Evolutionary conservation across 257 asterid genomes (phyloP).

Genomic region (Solanum chilense): DNA sequence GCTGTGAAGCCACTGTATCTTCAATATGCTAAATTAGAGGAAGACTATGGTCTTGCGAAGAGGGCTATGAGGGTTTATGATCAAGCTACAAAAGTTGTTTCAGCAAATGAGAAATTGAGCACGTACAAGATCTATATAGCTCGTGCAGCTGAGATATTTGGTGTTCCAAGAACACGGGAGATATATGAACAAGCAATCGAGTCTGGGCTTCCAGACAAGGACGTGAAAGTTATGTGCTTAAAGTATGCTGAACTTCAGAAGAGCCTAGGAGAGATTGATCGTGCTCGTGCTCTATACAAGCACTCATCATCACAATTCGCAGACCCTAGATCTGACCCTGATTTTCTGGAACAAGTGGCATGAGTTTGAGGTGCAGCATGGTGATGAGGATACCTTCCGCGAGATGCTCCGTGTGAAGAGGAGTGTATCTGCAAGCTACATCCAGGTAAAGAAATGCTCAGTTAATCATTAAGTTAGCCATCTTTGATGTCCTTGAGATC

Average conservation of each 20-base stretch:
- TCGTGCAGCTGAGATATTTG: slow-evolving; percentile 84
- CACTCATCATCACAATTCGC: slow-evolving; percentile 82
- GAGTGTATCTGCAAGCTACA: slow-evolving; percentile 70
- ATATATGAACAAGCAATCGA: slow-evolving; percentile 88
- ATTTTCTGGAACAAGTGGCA: slow-evolving; percentile 92
- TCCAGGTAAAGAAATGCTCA: slow-evolving; percentile 34
- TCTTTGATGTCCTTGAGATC: not conserved
- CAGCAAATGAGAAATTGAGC: slow-evolving; percentile 69
- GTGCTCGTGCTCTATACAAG: slow-evolving; percentile 69
- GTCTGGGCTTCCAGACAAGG: slow-evolving; percentile 88
- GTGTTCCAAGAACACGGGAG: slow-evolving; percentile 80
- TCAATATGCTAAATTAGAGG: slow-evolving; percentile 90
- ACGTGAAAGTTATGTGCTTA: slow-evolving; percentile 66
- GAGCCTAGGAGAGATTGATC: slow-evolving; percentile 87
- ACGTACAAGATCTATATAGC: slow-evolving; percentile 91
- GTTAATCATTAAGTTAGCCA: not conserved
- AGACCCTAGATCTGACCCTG: slow-evolving; percentile 77
- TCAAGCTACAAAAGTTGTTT: slow-evolving; percentile 85
- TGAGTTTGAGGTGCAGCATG: slow-evolving; percentile 86
- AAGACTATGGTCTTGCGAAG: slow-evolving; percentile 85
- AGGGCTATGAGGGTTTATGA: slow-evolving; percentile 82
- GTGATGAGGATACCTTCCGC: slow-evolving; percentile 79
- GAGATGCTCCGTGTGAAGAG: slow-evolving; percentile 79
- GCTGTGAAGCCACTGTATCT: slow-evolving; percentile 74
- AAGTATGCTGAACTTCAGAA: slow-evolving; percentile 89